Percentiles rank a stretch among this genome's conserved stretches.
These are phyloP conservation scores for Ormosia emarginata DNA, from an alignment of 306 rosid species.

Conservation along the genomic window DNA sequence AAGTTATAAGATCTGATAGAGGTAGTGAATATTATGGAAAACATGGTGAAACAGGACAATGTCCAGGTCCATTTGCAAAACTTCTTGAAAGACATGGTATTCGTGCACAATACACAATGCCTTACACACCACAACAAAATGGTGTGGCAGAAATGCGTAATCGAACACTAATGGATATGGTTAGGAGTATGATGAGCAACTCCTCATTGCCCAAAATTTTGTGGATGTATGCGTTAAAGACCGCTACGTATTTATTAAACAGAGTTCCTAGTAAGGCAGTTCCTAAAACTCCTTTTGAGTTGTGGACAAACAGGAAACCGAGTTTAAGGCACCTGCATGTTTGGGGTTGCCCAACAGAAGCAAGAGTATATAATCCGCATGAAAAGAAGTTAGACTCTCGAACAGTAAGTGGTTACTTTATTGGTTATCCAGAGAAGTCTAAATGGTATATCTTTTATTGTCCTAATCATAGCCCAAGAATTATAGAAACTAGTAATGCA, in stretches of 20 bases:
- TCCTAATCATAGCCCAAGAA: neutral
- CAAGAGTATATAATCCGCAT: neutral
- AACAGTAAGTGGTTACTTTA: neutral
- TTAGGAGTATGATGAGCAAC: neutral
- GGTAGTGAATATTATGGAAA: too few species aligned
- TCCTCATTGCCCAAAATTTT: neutral
- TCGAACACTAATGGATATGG: neutral
- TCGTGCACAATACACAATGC: neutral
- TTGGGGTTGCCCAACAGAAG: neutral
- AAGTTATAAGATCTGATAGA: too few species aligned
- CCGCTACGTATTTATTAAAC: neutral
- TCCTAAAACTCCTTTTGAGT: neutral
- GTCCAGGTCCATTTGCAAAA: neutral
- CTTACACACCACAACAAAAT: neutral
- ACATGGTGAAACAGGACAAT: neutral
- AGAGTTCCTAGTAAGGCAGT: neutral
- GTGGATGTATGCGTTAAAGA: neutral
- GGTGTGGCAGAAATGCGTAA: neutral
- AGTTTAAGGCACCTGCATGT: neutral
- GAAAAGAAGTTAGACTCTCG: neutral
- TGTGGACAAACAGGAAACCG: neutral
- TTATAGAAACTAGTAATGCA: neutral
- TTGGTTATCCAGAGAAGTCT: neutral
- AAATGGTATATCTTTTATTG: neutral
- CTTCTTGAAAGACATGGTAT: neutral